phyloP scores from a whole-genome alignment of 108 stramenopile species.

The Skeletonema tropicum region DNA sequence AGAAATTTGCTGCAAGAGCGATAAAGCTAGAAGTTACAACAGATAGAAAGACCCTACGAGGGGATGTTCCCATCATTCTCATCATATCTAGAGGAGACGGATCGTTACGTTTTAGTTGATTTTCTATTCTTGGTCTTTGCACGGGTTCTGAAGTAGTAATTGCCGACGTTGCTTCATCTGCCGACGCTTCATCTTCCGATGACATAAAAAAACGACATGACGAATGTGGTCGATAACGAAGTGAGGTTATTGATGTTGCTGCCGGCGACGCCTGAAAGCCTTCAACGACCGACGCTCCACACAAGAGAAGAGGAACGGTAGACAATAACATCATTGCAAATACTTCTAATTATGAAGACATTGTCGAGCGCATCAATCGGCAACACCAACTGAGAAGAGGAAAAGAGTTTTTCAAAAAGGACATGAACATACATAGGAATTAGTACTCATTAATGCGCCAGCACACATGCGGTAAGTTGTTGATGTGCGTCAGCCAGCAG shows the following conservation, averaged over 20 bases:
- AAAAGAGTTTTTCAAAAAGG: too few species aligned
- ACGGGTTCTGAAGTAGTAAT: not conserved
- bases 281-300: not conserved
- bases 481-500: not conserved
- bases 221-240: not conserved
- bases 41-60: slow-evolving; percentile 59
- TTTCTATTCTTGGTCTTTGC: not conserved
- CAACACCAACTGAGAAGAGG: too few species aligned
- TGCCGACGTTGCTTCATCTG: not conserved
- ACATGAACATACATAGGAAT: too few species aligned
- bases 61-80: slow-evolving; percentile 69
- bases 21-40: slow-evolving; percentile 58
- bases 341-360: too few species aligned
- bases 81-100: slow-evolving; percentile 27
- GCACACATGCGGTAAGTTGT: too few species aligned
- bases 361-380: too few species aligned
- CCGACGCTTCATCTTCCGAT: not conserved
- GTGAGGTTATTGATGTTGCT: not conserved
- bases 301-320: not conserved
- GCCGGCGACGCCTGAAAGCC: not conserved
- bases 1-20: slow-evolving; percentile 72
- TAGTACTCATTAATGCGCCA: too few species aligned
- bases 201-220: not conserved
- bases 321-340: not conserved
- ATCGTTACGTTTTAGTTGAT: not conserved